A percentile compares a stretch with the other conserved stretches of the same genome.
phyloP scores from a whole-genome alignment of 2,329 filamentous ascomycete genomes.

The Colletotrichum sp. region DNA sequence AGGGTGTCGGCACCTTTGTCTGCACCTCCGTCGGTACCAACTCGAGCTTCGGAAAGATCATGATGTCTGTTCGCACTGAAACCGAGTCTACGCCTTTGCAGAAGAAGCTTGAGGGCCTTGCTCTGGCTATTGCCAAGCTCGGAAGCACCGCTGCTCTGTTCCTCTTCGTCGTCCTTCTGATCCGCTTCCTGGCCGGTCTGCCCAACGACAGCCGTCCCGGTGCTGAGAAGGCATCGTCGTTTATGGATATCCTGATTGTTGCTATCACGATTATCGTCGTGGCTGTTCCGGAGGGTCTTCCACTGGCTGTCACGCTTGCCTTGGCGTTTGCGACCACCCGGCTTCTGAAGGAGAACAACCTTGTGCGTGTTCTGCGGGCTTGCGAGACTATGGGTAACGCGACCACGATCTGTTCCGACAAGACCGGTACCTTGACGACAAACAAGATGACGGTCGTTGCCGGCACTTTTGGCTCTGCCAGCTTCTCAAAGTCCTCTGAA shows the following conservation, averaged over 20 bases:
- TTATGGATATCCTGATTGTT: conserved; percentile 69
- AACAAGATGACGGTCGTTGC: conserved; percentile 80
- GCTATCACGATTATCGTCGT: conserved; percentile 71
- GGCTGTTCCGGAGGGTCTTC: conserved; percentile 70
- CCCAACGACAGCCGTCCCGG: conserved; percentile 51
- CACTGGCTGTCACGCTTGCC: conserved; percentile 70
- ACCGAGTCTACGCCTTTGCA: conserved; percentile 59
- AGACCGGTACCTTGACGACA: conserved; percentile 69
- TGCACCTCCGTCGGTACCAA: conserved; percentile 61
- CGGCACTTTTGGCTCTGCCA: conserved; percentile 61
- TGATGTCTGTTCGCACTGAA: conserved; percentile 59
- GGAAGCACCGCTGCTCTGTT: conserved; percentile 72
- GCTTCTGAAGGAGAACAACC: conserved; percentile 74
- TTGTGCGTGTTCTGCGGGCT: conserved; percentile 69
- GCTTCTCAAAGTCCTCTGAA: conserved; percentile 34
- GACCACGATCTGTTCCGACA: conserved; percentile 79
- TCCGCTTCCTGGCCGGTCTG: conserved; percentile 74
- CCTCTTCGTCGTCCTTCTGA: conserved; percentile 78
- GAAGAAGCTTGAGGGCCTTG: conserved; percentile 52
- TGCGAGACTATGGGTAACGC: conserved; percentile 78
- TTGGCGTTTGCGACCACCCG: conserved; percentile 72
- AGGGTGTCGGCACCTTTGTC: conserved; percentile 59
- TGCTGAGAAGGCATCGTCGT: conserved; percentile 61
- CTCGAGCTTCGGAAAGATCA: conserved; percentile 59
- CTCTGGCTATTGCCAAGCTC: conserved; percentile 48